Conservation (phyloP, 257 asterid species). For the Capsicum rhomboideum region DNA sequence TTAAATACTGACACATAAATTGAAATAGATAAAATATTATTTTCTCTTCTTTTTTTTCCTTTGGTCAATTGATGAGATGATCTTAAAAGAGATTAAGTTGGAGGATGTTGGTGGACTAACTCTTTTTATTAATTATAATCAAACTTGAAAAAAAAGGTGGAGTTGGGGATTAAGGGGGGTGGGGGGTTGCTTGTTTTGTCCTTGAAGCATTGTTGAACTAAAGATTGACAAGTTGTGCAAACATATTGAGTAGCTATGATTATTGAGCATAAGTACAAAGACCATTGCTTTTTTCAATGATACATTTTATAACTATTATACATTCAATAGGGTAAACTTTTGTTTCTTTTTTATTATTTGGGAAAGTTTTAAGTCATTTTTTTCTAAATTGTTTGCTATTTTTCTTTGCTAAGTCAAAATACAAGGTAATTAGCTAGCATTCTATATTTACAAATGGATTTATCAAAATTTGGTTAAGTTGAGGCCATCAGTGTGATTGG, state of each 20-base stretch:
- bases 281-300: neutral
- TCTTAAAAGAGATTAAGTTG: neutral
- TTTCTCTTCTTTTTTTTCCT: neutral
- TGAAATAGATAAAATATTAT: neutral
- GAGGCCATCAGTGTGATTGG: no score
- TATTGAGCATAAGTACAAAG: neutral
- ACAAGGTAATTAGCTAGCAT: neutral
- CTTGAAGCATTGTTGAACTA: neutral
- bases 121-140: neutral
- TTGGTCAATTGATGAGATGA: neutral
- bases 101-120: constrained; percentile 2
- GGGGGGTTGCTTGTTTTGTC: neutral
- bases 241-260: neutral
- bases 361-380: neutral
- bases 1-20: neutral
- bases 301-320: neutral
- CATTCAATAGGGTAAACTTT: neutral
- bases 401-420: neutral
- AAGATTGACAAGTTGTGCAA: neutral
- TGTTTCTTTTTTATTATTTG: neutral
- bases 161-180: neutral
- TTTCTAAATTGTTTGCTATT: neutral
- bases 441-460: neutral
- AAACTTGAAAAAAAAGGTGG: neutral
- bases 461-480: neutral